A percentile compares a stretch with the other conserved stretches of the same genome.
phyloP scores from a whole-genome alignment of 1,139 yeast genomes.

The Geotrichum candidum region DNA sequence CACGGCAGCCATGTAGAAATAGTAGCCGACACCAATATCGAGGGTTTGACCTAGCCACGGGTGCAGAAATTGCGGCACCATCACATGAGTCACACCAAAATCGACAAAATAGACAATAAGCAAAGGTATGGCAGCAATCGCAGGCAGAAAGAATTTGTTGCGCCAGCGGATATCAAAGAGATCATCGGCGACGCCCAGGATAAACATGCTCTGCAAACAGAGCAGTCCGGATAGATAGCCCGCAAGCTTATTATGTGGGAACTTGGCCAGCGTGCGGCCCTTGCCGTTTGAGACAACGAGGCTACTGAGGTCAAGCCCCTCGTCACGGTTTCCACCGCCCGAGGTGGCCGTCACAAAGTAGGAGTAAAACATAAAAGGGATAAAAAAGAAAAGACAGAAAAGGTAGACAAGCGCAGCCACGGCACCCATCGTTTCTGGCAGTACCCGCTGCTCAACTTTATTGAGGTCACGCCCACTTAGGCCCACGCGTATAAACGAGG shows the following conservation, averaged over 20 bases:
- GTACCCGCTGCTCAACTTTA: conserved; percentile 59
- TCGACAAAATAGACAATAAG: conserved; percentile 88
- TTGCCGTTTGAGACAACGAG: conserved; percentile 17
- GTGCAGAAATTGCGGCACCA: conserved; percentile 68
- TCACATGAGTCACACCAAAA: conserved; percentile 86
- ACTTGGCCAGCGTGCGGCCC: conserved; percentile 31
- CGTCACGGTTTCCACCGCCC: conserved; percentile 52
- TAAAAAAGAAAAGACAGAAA: conserved; percentile 72
- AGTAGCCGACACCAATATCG: conserved; percentile 75
- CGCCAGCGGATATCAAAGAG: conserved; percentile 95
- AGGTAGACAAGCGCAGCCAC: conserved; percentile 77
- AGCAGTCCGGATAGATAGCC: conserved; percentile 80
- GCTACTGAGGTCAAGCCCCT: conserved; percentile 29
- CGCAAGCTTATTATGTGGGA: conserved; percentile 81
- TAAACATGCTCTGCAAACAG: conserved; percentile 74
- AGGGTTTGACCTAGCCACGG: conserved; percentile 42
- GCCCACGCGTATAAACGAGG: conserved; percentile 69
- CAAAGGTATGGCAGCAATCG: conserved; percentile 87
- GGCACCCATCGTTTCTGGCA: conserved; percentile 91
- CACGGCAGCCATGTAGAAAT: conserved; percentile 82
- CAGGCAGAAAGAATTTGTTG: conserved; percentile 92
- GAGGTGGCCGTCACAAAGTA: conserved; percentile 57
- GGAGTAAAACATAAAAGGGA: conserved; percentile 84
- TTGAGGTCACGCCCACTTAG: conserved; percentile 78
- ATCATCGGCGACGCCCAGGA: conserved; percentile 90